Evolutionary conservation across 2,329 filamentous ascomycete genomes (phyloP).

Genomic region (Ophiostoma sp.): DNA sequence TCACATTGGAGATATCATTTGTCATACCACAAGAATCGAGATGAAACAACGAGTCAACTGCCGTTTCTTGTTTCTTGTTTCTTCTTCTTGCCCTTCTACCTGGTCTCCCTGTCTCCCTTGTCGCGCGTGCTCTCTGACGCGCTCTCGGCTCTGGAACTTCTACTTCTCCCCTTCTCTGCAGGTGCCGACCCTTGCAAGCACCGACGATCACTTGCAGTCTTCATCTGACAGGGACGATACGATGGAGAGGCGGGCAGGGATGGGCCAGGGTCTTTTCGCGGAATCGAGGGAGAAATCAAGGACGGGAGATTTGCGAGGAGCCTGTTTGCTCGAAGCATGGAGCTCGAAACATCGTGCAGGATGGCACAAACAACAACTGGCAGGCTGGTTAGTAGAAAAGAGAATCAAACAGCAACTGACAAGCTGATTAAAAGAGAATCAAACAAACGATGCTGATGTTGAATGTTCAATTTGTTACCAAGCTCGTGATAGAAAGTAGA

Average conservation of each 20-base stretch:
- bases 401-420: neutral
- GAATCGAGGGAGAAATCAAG: neutral
- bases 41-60: constrained; percentile 6
- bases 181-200: neutral
- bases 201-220: neutral
- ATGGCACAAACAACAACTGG: neutral
- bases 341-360: neutral
- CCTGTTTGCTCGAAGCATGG: neutral
- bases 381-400: neutral
- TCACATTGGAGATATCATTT: neutral
- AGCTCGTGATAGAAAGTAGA: neutral
- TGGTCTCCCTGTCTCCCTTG: neutral
- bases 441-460: no score
- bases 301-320: constrained; percentile 6
- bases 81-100: no score
- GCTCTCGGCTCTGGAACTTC: neutral
- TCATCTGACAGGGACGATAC: neutral
- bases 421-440: no score
- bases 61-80: neutral
- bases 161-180: neutral
- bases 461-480: no score
- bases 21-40: neutral
- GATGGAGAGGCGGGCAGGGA: neutral
- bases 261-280: neutral
- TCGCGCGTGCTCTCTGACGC: neutral